Percentiles rank a stretch among this genome's conserved stretches.
These are phyloP conservation scores for Pharnaceum exiguum DNA, from an alignment of 148 eudicot species.

Conservation along the genomic window DNA sequence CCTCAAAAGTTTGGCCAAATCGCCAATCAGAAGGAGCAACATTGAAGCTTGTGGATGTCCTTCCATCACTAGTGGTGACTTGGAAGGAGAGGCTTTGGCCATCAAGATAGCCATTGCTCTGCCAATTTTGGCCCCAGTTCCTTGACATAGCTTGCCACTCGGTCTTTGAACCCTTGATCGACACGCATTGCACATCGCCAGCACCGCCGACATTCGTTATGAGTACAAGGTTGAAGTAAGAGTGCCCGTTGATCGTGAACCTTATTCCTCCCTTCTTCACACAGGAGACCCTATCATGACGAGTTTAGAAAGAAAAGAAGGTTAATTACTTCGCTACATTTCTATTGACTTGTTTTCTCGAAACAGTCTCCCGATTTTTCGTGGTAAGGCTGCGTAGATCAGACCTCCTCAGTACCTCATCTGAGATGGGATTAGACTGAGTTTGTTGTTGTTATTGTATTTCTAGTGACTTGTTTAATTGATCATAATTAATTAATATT, in stretches of 20 bases:
- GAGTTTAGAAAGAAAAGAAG: too few relatives aligned
- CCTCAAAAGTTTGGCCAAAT: constrained; percentile 48
- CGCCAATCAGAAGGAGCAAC: constrained; percentile 47
- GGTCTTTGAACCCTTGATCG: constrained; percentile 45
- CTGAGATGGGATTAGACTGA: too few relatives aligned
- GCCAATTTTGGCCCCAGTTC: constrained; percentile 76
- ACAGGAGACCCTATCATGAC: constrained; percentile 47
- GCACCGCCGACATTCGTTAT: constrained; percentile 53
- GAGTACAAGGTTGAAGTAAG: constrained; percentile 52
- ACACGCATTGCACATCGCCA: constrained; percentile 51
- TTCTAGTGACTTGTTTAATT: too few relatives aligned
- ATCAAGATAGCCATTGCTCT: constrained; percentile 45
- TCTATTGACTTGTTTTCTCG: too few relatives aligned
- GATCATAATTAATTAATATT: too few relatives aligned
- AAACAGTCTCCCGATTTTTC: too few relatives aligned
- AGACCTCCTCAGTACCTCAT: too few relatives aligned
- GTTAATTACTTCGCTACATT: too few relatives aligned
- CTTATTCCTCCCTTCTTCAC: constrained; percentile 55
- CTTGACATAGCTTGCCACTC: constrained; percentile 60
- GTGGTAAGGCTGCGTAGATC: too few relatives aligned
- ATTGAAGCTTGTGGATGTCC: constrained; percentile 38
- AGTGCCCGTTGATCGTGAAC: constrained; percentile 56
- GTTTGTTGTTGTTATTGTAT: too few relatives aligned
- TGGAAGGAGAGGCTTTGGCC: constrained; percentile 52
- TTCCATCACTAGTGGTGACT: constrained; percentile 55